Evolutionary conservation across 495 filamentous ascomycete species (phyloP).

Genomic region (Penicillium alfredii): DNA sequence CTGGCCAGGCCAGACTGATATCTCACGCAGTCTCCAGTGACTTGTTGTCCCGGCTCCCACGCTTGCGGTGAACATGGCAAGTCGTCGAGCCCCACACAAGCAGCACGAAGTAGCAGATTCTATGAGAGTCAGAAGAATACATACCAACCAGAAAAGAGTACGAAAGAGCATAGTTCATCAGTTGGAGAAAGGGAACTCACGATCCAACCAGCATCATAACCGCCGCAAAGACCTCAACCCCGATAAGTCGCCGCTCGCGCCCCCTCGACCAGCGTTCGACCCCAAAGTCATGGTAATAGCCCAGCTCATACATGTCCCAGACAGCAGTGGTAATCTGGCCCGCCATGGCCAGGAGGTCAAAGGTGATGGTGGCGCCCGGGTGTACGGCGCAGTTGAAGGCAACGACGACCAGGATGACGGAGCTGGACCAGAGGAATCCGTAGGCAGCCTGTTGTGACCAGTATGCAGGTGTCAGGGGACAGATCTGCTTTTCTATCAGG

Average conservation of each 20-base stretch:
- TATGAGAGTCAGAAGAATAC: too few relatives aligned
- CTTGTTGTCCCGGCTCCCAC: not conserved
- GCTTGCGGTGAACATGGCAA: constrained; percentile 12
- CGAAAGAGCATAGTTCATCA: not conserved
- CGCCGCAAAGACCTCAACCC: constrained; percentile 11
- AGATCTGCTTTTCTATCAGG: not conserved
- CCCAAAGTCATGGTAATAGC: constrained; percentile 6
- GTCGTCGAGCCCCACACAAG: constrained; percentile 9
- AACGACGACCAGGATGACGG: constrained; percentile 11
- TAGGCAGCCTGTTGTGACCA: constrained; percentile 7
- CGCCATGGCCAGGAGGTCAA: constrained; percentile 12
- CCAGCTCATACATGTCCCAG: constrained; percentile 13
- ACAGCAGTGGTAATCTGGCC: constrained; percentile 10
- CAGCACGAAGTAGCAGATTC: constrained; percentile 11
- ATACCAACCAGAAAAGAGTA: not conserved
- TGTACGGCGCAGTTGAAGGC: constrained; percentile 10
- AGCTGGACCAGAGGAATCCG: constrained; percentile 11
- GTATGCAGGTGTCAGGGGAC: not conserved
- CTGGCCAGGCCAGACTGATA: too few relatives aligned
- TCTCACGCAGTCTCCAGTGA: too few relatives aligned
- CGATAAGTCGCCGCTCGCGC: constrained; percentile 3
- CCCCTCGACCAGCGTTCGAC: constrained; percentile 1
- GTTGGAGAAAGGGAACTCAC: too few relatives aligned
- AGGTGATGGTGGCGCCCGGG: constrained; percentile 9
- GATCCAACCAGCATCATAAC: constrained; percentile 13